Evolutionary conservation across 768 basidiomycete genomes (phyloP), one percentile per base, ranked within the genome.

Genomic region (Rhizopogon roseolus): DNA sequence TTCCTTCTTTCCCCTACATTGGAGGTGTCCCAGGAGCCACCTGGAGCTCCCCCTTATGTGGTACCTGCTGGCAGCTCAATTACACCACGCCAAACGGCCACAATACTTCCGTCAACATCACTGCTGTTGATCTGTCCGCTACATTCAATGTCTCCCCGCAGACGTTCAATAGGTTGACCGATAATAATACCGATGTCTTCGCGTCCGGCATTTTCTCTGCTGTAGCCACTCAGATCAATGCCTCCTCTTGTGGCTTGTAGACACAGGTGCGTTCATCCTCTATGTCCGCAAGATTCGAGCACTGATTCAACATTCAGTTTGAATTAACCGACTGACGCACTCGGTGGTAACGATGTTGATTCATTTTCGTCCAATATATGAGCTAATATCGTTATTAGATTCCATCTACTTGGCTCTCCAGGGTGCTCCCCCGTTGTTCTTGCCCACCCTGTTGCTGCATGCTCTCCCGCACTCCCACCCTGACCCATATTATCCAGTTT

Each of bases 1-100:
- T 56, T 1, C 54, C 54, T n/a, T 48, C 14, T 4, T 56, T 17
- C 29, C 54, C 55, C 28, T 45, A 56, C 39, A 29, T 57, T 16
- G 34, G 32, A 25, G 54, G 41, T 17, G 44, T 55, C 2, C 52
- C 54, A 37, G 53, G 53, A n/a, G 34, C 17, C 5, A 17, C 3
- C 41, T 54, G 41, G 41, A 43, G 39, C 25, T 32, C 42, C 11
- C 16, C 36, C 8, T 22, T 44, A n/a, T 55, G 52, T 34, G 54
- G 54, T 16, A 54, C 52, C 13, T 55, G 52, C 25, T 54, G 52
- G 54, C 36, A 22, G 7, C 42, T 55, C n/a, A 32, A 16, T 3
- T 43, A 42, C 11, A 37, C 22, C 7, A 41, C 28, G 17, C 39
- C 54, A 8, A 54, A 40, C 36, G 17, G 42, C 10, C 7, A 4